Evolutionary conservation across 768 basidiomycete genomes (phyloP).

Genomic region (Podaxis rugospora): DNA sequence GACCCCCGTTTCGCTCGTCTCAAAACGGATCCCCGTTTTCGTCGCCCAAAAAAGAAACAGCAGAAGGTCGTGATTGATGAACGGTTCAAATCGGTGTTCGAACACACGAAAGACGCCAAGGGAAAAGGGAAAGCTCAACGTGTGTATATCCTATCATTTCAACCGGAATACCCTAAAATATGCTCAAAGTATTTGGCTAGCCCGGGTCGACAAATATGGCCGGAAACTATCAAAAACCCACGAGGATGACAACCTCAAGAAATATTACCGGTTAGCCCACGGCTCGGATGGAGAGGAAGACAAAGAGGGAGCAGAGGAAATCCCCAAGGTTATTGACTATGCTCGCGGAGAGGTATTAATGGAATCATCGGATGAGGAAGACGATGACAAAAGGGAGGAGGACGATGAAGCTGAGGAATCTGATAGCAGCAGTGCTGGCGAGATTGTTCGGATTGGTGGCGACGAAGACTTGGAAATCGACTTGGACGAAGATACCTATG

Average conservation of each 20-base stretch:
- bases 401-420: conserved; percentile 26
- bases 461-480: conserved; percentile 57
- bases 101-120: conserved; percentile 38
- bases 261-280: conserved; percentile 68
- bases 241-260: conserved; percentile 69
- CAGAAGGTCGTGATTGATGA: conserved; percentile 88
- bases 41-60: conserved; percentile 73
- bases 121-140: conserved; percentile 19
- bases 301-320: conserved; percentile 27
- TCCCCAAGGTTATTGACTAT: conserved; percentile 56
- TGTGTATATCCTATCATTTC: conserved; percentile 15
- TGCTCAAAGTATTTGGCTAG: conserved; percentile 21
- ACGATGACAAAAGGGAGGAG: conserved; percentile 24
- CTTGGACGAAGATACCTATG: conserved; percentile 72
- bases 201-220: conserved; percentile 87
- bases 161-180: not conserved
- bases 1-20: conserved; percentile 88
- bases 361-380: conserved; percentile 83
- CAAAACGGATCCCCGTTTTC: conserved; percentile 90
- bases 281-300: conserved; percentile 36
- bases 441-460: conserved; percentile 45
- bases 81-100: conserved; percentile 81
- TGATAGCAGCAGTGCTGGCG: conserved; percentile 42
- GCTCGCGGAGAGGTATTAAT: conserved; percentile 88
- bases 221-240: conserved; percentile 62